Conservation (phyloP, 352 stramenopile species). For the Phytophthora pluvialis region DNA sequence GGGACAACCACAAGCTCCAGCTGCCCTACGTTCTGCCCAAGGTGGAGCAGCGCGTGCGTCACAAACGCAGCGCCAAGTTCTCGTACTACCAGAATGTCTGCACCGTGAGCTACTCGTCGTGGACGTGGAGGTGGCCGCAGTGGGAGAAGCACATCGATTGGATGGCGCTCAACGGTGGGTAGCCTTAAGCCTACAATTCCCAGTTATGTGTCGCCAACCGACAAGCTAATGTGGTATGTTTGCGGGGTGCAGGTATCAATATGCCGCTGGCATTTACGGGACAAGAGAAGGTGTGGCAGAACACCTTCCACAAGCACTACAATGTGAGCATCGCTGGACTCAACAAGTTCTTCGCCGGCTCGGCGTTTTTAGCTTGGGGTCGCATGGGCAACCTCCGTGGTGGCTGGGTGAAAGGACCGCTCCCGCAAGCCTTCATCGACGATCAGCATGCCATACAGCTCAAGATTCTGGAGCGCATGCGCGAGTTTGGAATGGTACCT, state of each 20-base stretch:
- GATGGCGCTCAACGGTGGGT: conserved; percentile 90
- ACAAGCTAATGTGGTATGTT: conserved; percentile 13
- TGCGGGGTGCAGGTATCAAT: conserved; percentile 69
- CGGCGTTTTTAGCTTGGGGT: conserved; percentile 90
- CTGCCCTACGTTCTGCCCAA: conserved; percentile 59
- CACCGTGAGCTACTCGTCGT: conserved; percentile 92
- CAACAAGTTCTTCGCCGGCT: conserved; percentile 90
- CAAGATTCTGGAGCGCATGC: conserved; percentile 85
- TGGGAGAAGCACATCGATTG: conserved; percentile 94
- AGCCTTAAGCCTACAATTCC: background rate
- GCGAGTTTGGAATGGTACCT: conserved; percentile 90
- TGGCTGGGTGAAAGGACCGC: conserved; percentile 82
- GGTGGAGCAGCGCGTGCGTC: conserved; percentile 38
- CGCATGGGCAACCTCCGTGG: conserved; percentile 91
- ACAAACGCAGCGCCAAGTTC: conserved; percentile 76
- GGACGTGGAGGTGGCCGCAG: conserved; percentile 86
- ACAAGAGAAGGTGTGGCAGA: conserved; percentile 90
- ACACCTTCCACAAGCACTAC: conserved; percentile 83
- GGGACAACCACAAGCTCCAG: conserved; percentile 78
- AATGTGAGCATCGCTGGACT: conserved; percentile 79
- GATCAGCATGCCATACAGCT: conserved; percentile 79
- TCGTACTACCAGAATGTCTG: conserved; percentile 94
- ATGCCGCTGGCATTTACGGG: conserved; percentile 91
- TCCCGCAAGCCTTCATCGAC: conserved; percentile 88
- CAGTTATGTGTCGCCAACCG: background rate